Percentiles rank a stretch among this genome's conserved stretches.
Evolutionary conservation across 2,329 filamentous ascomycete genomes (phyloP).

Genomic region (Aspergillus floridensis): DNA sequence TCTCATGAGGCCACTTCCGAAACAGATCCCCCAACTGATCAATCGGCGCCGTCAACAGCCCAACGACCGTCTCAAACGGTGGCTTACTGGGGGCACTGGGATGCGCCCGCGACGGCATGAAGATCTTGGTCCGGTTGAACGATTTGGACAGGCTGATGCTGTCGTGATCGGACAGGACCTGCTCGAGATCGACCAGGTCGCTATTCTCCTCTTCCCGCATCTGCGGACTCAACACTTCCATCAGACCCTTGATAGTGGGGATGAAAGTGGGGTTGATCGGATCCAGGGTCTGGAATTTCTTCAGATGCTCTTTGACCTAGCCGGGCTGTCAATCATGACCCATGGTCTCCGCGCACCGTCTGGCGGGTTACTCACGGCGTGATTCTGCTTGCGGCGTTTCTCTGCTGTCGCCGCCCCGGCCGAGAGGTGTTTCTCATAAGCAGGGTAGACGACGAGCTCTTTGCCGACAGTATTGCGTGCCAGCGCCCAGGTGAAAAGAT

Average conservation of each 20-base stretch:
- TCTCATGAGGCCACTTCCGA: conserved; percentile 39
- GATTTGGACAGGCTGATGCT: conserved; percentile 39
- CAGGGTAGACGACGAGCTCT: conserved; percentile 54
- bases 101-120: conserved; percentile 52
- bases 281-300: conserved; percentile 48
- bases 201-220: conserved; percentile 51
- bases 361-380: conserved; percentile 16
- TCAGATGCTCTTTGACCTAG: conserved; percentile 51
- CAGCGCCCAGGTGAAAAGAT: conserved; percentile 52
- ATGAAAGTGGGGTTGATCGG: conserved; percentile 41
- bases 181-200: conserved; percentile 50
- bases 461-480: conserved; percentile 51
- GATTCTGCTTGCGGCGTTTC: conserved; percentile 48
- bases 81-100: conserved; percentile 51
- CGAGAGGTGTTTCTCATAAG: conserved; percentile 49
- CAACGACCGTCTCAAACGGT: conserved; percentile 55
- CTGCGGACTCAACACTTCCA: conserved; percentile 44
- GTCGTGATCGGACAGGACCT: conserved; percentile 32
- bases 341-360: too few relatives aligned
- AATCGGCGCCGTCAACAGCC: conserved; percentile 54
- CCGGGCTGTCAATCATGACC: not conserved
- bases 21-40: conserved; percentile 56
- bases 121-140: conserved; percentile 52
- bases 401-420: conserved; percentile 45
- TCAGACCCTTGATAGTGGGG: conserved; percentile 42